phyloP scores from a whole-genome alignment of 176 grass and related monocot species.

The Bromus sterilis region DNA sequence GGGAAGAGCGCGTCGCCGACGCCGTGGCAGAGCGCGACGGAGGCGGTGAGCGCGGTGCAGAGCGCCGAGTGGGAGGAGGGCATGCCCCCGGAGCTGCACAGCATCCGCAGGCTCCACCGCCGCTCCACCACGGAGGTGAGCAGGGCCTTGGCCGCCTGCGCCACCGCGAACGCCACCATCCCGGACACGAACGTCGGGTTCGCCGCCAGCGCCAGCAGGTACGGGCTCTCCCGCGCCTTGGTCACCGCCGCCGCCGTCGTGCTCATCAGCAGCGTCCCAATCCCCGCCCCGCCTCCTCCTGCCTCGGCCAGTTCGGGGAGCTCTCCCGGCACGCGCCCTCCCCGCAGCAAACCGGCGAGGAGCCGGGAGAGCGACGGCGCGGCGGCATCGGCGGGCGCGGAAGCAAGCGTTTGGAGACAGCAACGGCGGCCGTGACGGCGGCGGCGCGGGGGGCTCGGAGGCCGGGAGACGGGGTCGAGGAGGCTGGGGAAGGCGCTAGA shows the following conservation, averaged over 20 bases:
- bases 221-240: slow-evolving; percentile 66
- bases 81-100: slow-evolving; percentile 93
- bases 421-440: neutral
- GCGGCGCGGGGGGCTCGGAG: neutral
- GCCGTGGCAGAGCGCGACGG: slow-evolving; percentile 89
- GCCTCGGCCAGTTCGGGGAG: slow-evolving; percentile 30
- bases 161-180: slow-evolving; percentile 69
- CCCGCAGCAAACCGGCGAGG: slow-evolving; percentile 26
- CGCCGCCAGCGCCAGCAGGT: slow-evolving; percentile 57
- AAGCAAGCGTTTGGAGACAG: neutral
- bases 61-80: slow-evolving; percentile 93
- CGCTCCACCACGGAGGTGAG: slow-evolving; percentile 83
- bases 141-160: slow-evolving; percentile 70
- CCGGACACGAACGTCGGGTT: slow-evolving; percentile 95
- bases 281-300: slow-evolving; percentile 39
- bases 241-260: slow-evolving; percentile 74
- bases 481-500: slow-evolving; percentile 35
- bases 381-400: slow-evolving; percentile 8
- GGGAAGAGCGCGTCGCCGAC: slow-evolving; percentile 83
- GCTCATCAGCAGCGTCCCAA: slow-evolving; percentile 90
- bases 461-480: neutral
- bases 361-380: neutral
- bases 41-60: slow-evolving; percentile 83
- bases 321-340: slow-evolving; percentile 38
- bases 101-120: slow-evolving; percentile 71